Evolutionary conservation across 192 early-diverging fungal species (phyloP).

Genomic region (Cetraspora pellucida): DNA sequence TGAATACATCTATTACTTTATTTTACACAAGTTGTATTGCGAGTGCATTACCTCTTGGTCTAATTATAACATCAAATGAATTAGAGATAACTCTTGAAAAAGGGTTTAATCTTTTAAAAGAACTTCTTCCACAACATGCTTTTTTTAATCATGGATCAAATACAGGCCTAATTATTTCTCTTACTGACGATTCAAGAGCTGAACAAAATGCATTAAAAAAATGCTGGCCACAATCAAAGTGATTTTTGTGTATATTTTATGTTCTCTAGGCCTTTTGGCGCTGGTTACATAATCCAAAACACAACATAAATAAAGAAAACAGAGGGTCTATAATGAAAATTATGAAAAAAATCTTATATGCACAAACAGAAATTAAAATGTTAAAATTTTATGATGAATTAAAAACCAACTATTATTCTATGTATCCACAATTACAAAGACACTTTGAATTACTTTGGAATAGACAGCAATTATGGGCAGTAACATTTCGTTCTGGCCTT

Average conservation of each 20-base stretch:
- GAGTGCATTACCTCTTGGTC: neutral
- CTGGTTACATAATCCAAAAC: neutral
- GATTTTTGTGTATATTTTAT: neutral
- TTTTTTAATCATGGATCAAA: neutral
- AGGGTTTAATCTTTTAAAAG: neutral
- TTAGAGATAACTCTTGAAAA: conserved; percentile 9
- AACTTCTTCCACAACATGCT: neutral
- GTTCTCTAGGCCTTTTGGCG: neutral
- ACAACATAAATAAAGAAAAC: too few species aligned
- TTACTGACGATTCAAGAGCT: neutral
- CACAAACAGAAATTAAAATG: too few species aligned
- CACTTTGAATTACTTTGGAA: neutral
- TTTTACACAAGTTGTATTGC: neutral
- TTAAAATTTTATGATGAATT: neutral
- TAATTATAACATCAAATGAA: neutral
- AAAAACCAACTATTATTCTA: neutral
- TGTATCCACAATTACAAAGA: neutral
- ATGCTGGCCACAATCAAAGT: neutral
- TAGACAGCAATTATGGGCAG: neutral
- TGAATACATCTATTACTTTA: conserved; percentile 5
- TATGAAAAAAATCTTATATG: too few species aligned
- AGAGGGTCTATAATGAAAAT: too few species aligned
- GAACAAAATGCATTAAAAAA: neutral
- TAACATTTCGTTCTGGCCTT: neutral
- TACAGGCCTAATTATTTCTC: neutral